Percentiles rank a stretch among this genome's conserved stretches.
phyloP scores from a whole-genome alignment of 2,329 filamentous ascomycete genomes.

The Gaeumannomyces sp. region DNA sequence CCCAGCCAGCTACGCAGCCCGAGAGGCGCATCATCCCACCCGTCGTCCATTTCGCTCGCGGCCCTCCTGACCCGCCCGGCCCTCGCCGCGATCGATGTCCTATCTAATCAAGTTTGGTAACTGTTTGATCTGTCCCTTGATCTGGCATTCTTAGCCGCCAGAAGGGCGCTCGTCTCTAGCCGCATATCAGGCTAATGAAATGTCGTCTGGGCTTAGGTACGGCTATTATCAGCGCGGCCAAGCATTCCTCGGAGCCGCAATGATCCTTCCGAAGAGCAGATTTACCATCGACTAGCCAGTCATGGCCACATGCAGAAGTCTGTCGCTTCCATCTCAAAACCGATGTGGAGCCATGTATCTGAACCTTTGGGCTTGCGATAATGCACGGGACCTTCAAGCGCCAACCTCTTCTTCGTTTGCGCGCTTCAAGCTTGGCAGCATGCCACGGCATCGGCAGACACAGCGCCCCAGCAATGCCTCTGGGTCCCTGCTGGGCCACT shows the following conservation, averaged over 20 bases:
- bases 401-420: not conserved
- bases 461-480: not conserved
- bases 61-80: no score
- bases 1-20: no score
- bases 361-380: not conserved
- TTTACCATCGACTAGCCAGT: not conserved
- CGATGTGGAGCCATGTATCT: not conserved
- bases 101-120: no score
- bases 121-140: no score
- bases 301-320: no score
- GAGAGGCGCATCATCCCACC: no score
- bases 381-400: not conserved
- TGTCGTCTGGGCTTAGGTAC: not conserved
- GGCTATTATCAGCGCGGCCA: not conserved
- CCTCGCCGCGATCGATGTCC: no score
- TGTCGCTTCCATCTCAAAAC: no score
- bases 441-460: not conserved
- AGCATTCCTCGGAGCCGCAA: not conserved
- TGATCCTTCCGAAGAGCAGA: not conserved
- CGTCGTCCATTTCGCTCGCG: no score
- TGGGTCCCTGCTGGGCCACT: not conserved
- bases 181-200: not conserved
- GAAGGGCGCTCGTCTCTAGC: no score
- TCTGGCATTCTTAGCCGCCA: no score
- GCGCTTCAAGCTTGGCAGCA: not conserved